phyloP scores from a whole-genome alignment of 345 rosid genomes.

The Physaria fendleri region DNA sequence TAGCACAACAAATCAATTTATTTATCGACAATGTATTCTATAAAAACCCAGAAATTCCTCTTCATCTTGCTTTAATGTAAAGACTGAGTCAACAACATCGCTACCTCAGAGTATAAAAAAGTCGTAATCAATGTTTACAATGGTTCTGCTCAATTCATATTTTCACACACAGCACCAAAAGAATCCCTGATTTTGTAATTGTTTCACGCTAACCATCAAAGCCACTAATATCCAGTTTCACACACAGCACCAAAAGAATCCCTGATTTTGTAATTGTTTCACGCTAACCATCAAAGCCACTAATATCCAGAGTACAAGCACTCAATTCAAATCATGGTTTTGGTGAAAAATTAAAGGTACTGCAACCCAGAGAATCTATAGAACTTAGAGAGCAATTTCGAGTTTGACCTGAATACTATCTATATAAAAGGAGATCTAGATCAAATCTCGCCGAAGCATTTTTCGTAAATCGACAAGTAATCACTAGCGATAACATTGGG shows the following conservation, averaged over 20 bases:
- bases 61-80: not conserved
- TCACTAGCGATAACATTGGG: not conserved
- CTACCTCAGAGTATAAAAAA: not conserved
- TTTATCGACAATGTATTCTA: not conserved
- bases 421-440: not conserved
- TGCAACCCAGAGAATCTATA: too few relatives aligned
- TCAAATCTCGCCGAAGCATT: constrained; percentile 16
- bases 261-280: too few relatives aligned
- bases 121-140: not conserved
- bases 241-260: too few relatives aligned
- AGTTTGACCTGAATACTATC: not conserved
- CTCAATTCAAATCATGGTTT: too few relatives aligned
- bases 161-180: too few relatives aligned
- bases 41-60: not conserved
- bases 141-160: not conserved
- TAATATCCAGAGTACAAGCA: not conserved
- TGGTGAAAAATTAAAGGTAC: too few relatives aligned
- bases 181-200: too few relatives aligned
- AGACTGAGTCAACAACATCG: not conserved
- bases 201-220: too few relatives aligned
- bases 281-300: too few relatives aligned
- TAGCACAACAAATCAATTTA: constrained; percentile 24
- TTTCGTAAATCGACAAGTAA: not conserved
- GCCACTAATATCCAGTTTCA: too few relatives aligned
- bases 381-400: too few relatives aligned